Evolutionary conservation across 2,329 filamentous ascomycete genomes (phyloP).

Genomic region (Sporothrix humicola): DNA sequence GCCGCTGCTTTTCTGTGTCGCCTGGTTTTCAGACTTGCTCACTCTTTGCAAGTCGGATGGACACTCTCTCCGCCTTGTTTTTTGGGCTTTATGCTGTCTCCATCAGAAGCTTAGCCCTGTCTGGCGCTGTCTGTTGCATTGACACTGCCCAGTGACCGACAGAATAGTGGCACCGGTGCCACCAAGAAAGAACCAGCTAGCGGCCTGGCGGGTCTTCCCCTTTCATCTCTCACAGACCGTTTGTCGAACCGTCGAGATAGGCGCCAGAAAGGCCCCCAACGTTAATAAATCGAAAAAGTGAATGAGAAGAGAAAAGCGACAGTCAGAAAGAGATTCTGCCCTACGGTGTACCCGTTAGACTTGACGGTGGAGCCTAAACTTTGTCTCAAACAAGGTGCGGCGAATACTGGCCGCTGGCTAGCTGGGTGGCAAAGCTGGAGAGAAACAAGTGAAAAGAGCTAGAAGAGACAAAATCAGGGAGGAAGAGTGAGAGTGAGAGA

Average conservation of each 20-base stretch:
- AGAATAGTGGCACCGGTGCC: too few relatives aligned
- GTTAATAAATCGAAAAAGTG: neutral
- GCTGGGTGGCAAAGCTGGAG: neutral
- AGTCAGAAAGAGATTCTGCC: neutral
- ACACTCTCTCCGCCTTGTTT: neutral
- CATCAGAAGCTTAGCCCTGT: neutral
- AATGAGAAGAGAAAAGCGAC: neutral
- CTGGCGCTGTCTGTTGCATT: neutral
- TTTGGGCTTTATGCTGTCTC: neutral
- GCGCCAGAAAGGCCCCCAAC: neutral
- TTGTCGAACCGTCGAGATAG: neutral
- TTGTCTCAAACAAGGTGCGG: constrained; percentile 18
- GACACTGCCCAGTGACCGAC: neutral
- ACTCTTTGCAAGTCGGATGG: neutral
- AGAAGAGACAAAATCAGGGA: neutral
- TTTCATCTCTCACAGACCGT: neutral
- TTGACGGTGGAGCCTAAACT: neutral
- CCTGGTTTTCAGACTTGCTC: neutral
- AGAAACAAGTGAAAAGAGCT: neutral
- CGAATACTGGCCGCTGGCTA: neutral
- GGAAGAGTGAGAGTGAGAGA: neutral
- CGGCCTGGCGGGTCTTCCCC: neutral
- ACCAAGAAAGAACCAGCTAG: too few relatives aligned
- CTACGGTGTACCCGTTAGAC: neutral
- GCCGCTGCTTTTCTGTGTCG: neutral